phyloP scores from a whole-genome alignment of 257 asterid genomes.

The Lavandula angustifolia region DNA sequence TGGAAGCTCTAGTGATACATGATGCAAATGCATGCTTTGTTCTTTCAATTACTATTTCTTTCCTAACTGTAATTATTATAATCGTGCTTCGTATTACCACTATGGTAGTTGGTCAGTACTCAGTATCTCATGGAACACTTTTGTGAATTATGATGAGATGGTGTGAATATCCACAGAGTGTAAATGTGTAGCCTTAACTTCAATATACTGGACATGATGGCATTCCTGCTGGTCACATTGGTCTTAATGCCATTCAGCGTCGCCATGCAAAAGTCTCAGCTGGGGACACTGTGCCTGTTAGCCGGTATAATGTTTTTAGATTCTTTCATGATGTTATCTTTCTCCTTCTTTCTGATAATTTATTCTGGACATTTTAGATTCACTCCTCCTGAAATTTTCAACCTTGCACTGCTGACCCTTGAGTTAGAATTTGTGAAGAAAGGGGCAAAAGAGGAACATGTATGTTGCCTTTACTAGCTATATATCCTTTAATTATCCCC shows the following conservation, averaged over 20 bases:
- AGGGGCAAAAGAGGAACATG: constrained; percentile 87
- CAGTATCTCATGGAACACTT: neutral
- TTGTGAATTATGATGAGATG: constrained; percentile 24
- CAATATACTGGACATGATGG: constrained; percentile 58
- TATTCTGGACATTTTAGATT: constrained; percentile 46
- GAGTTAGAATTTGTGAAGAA: constrained; percentile 96
- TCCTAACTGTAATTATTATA: neutral
- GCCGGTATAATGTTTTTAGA: constrained; percentile 50
- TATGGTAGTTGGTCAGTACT: constrained; percentile 8
- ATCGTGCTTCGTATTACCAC: constrained; percentile 12
- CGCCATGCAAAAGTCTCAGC: constrained; percentile 87
- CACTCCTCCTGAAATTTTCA: constrained; percentile 79
- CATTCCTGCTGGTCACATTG: constrained; percentile 66
- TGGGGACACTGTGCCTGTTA: constrained; percentile 74
- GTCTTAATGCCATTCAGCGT: constrained; percentile 84
- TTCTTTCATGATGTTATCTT: constrained; percentile 8
- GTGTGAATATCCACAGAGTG: constrained; percentile 2
- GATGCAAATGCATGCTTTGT: neutral
- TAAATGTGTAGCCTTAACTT: constrained; percentile 59
- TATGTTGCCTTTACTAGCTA: constrained; percentile 32
- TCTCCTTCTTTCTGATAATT: constrained; percentile 23
- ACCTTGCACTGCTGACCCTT: constrained; percentile 78
- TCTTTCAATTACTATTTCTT: constrained; percentile 12
- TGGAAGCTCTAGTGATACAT: neutral
- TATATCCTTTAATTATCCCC: constrained; percentile 13